Evolutionary conservation across 2,329 filamentous ascomycete genomes (phyloP).

Genomic region (Monosporascus sp.): DNA sequence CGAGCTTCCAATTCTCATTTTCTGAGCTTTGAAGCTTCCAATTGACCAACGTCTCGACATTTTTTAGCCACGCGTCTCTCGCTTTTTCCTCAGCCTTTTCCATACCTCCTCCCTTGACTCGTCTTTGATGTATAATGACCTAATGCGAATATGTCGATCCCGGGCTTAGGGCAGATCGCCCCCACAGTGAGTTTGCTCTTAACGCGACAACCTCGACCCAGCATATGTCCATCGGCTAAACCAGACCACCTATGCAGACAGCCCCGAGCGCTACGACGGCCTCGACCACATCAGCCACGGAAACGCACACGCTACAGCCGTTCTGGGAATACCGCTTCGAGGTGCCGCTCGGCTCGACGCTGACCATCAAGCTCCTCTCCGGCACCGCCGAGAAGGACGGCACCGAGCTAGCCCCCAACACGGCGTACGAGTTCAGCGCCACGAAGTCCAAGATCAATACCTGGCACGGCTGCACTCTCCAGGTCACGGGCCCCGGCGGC

Average conservation of each 20-base stretch:
- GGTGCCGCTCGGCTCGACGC: constrained; percentile 45
- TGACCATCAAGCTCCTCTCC: constrained; percentile 58
- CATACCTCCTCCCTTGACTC: no score
- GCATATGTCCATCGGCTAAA: background rate
- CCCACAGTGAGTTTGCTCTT: constrained; percentile 42
- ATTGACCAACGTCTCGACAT: background rate
- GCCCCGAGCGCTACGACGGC: constrained; percentile 15
- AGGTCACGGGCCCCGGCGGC: constrained; percentile 58
- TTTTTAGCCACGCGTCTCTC: no score
- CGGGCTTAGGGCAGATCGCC: constrained; percentile 65
- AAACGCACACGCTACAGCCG: constrained; percentile 49
- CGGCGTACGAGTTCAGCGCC: constrained; percentile 74
- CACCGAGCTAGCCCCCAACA: constrained; percentile 79
- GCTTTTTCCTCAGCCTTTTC: background rate
- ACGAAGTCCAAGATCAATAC: constrained; percentile 85
- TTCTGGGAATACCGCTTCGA: constrained; percentile 77
- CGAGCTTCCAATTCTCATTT: no score
- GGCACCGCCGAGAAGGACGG: constrained; percentile 93
- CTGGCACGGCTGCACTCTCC: constrained; percentile 83
- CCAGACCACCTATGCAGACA: constrained; percentile 7
- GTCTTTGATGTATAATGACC: constrained; percentile 2
- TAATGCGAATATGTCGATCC: constrained; percentile 59
- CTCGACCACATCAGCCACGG: constrained; percentile 32
- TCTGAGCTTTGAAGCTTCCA: no score
- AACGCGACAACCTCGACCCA: background rate